Percentiles rank a stretch among this genome's conserved stretches.
These are phyloP conservation scores for Sinapis alba DNA, from an alignment of 441 rosid genomes.

Conservation along the genomic window DNA sequence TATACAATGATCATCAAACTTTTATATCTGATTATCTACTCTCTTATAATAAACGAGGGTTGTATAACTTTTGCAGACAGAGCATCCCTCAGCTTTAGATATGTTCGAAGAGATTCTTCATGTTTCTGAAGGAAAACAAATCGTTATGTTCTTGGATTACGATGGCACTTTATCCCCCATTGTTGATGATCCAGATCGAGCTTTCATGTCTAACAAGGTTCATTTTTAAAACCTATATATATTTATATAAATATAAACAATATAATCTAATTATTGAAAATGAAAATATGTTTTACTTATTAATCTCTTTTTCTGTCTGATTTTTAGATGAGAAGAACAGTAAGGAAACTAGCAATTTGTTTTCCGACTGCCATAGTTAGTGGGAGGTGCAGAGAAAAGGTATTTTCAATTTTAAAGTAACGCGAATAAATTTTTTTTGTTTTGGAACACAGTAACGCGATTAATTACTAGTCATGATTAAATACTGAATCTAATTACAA, in stretches of 20 bases:
- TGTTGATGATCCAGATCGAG: slow-evolving; percentile 62
- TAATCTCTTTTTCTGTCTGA: neutral
- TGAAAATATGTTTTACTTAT: neutral
- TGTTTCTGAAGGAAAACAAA: slow-evolving; percentile 54
- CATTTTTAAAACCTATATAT: neutral
- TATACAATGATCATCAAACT: slow-evolving; percentile 3
- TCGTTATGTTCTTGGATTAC: slow-evolving; percentile 65
- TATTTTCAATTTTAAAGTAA: slow-evolving; percentile 10
- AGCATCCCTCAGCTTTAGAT: slow-evolving; percentile 57
- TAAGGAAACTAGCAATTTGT: slow-evolving; percentile 50
- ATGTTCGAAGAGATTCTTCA: slow-evolving; percentile 53
- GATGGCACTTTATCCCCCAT: slow-evolving; percentile 72
- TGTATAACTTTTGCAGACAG: slow-evolving; percentile 41
- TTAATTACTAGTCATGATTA: neutral
- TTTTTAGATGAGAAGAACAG: slow-evolving; percentile 56
- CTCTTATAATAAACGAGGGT: slow-evolving; percentile 7
- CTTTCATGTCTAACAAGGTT: slow-evolving; percentile 58
- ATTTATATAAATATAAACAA: neutral
- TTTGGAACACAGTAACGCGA: neutral
- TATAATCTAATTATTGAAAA: neutral
- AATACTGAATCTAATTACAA: neutral
- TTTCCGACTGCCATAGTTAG: slow-evolving; percentile 70
- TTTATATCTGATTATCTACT: neutral
- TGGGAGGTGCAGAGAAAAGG: slow-evolving; percentile 71
- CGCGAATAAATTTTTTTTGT: neutral